Base-by-base conservation (phyloP, 257 asterid genomes). In the Forsythia viridissima region DNA sequence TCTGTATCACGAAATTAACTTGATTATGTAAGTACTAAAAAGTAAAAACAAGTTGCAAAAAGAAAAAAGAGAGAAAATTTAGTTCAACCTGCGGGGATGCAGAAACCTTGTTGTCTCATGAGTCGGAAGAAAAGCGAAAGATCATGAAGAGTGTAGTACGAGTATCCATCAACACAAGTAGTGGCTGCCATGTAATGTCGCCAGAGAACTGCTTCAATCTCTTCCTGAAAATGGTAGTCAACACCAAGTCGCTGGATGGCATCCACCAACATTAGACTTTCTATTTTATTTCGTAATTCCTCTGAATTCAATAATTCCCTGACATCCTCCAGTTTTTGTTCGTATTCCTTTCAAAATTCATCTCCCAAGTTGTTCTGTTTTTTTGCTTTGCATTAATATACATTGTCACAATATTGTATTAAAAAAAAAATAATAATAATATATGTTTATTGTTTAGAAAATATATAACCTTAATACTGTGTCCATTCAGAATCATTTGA, bases 231-330 rank as follows among this genome's bases (percentile, higher is more conserved):
- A 70, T 82, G 82, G 43, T 59, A 71, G 48, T 71, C 78, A 2
- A 85, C 57, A 0, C 88, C 84, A 1, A 77, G 70, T 75, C 82
- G 68, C 18, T 85, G 86, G 66, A 82, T 80, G 1, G 76, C 77
- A 44, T 85, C 88, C 34, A 82, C 80, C 1, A 82, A 41, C 11
- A 76, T 61, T 78, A 85, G 61, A 38, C 80, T 63, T 39, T 71
- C 82, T 0, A 38, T 72, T 16, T 70, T 70, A 30, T 84, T 70
- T 2, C 61, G 67, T 15, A 77, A 74, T 3, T 24, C 42, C 5
- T 36, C 75, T 11, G 39, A 69, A 24, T 76, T 43, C 3, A 82
- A 3, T 59, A 80, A 55, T 3, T 36, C n/a, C 52, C 75, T 63
- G 0, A 82, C 21, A 30, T 68, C 51, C 43, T 82, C 82, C 8